Conservation (phyloP, 441 rosid species). For the Jatropha podagrica region DNA sequence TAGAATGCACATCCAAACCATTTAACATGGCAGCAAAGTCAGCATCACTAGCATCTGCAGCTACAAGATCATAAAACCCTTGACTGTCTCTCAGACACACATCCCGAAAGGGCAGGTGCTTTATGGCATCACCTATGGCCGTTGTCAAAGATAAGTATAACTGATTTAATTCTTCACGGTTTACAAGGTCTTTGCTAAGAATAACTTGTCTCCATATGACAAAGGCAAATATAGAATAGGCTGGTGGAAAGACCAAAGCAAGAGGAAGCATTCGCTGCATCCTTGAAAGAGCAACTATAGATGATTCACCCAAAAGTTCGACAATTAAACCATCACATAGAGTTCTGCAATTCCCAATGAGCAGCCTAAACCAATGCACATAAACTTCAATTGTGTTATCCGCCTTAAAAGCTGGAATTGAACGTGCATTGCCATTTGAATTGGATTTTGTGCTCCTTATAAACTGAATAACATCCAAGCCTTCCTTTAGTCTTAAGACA, state of each 20-base stretch:
- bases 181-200: constrained; percentile 45
- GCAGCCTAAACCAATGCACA: constrained; percentile 95
- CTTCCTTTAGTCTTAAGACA: constrained; percentile 81
- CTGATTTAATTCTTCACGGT: constrained; percentile 81
- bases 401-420: constrained; percentile 56
- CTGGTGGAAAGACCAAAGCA: constrained; percentile 90
- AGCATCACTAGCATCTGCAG: constrained; percentile 81
- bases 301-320: constrained; percentile 90
- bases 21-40: constrained; percentile 74
- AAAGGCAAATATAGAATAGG: constrained; percentile 82
- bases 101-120: constrained; percentile 88
- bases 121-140: constrained; percentile 80
- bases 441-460: constrained; percentile 68
- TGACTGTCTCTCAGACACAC: constrained; percentile 87
- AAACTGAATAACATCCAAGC: constrained; percentile 85
- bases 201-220: constrained; percentile 81
- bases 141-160: constrained; percentile 67
- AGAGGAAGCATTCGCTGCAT: constrained; percentile 95
- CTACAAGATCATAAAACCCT: constrained; percentile 84
- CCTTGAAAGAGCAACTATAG: constrained; percentile 82
- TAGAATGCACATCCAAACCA: constrained; percentile 71
- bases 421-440: constrained; percentile 81
- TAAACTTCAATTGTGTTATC: constrained; percentile 71
- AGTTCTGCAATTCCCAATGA: constrained; percentile 89
- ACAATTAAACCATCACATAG: constrained; percentile 84